Conservation (phyloP, 2,329 filamentous ascomycete genomes). For the Epichloe scottii region DNA sequence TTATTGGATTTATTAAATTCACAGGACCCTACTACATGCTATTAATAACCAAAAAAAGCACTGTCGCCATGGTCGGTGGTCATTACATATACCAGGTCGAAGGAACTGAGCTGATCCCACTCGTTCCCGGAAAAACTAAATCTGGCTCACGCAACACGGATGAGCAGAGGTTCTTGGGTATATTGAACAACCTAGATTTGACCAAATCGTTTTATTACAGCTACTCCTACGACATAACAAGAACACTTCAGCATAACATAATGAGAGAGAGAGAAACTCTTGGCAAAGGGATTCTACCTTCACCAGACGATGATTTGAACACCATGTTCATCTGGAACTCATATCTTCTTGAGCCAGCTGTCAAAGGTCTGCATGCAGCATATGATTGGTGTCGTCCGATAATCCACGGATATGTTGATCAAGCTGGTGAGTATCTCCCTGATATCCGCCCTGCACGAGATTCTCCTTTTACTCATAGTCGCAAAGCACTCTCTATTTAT, state of each 20-base stretch:
- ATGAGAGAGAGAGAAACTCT: conserved; percentile 63
- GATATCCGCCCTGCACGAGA: neutral
- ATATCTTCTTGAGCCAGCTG: conserved; percentile 69
- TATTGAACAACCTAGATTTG: conserved; percentile 82
- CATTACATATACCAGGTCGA: conserved; percentile 95
- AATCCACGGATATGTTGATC: conserved; percentile 92
- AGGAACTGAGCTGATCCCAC: conserved; percentile 77
- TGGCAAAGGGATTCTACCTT: conserved; percentile 47
- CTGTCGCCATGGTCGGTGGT: conserved; percentile 89
- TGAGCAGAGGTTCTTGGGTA: conserved; percentile 77
- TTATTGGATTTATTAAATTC: conserved; percentile 91
- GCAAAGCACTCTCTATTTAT: conserved; percentile 61
- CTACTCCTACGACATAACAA: conserved; percentile 93
- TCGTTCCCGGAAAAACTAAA: conserved; percentile 66
- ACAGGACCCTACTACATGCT: conserved; percentile 97
- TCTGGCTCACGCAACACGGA: conserved; percentile 72
- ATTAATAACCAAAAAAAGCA: conserved; percentile 87
- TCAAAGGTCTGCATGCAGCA: conserved; percentile 57
- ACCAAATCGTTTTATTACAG: conserved; percentile 95
- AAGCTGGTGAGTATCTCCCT: conserved; percentile 40
- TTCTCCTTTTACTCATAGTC: neutral
- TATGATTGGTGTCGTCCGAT: conserved; percentile 96
- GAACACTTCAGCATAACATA: conserved; percentile 86
- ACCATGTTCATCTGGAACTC: conserved; percentile 99
- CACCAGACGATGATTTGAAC: conserved; percentile 57